phyloP scores from a whole-genome alignment of 768 basidiomycete genomes.

The Lactarius evosmus region DNA sequence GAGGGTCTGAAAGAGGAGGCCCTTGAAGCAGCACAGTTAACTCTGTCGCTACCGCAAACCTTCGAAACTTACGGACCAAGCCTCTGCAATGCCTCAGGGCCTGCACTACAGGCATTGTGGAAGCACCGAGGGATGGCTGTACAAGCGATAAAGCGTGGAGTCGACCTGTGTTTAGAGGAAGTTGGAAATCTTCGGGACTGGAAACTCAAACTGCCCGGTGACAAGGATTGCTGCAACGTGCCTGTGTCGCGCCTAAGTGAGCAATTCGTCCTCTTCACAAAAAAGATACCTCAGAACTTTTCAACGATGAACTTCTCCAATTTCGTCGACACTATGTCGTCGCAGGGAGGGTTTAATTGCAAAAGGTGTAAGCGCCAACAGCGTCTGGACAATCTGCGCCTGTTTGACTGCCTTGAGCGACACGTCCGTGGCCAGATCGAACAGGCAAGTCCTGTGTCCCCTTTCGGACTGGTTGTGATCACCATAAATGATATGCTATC shows the following conservation, averaged over 20 bases:
- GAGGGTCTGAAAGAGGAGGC: conserved; percentile 9
- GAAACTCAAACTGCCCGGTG: neutral
- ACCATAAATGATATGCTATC: neutral
- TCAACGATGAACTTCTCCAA: neutral
- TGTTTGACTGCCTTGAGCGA: conserved; percentile 4
- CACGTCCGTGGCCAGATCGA: neutral
- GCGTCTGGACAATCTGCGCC: neutral
- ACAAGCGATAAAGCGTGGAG: neutral
- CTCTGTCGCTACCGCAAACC: neutral
- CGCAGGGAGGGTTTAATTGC: neutral
- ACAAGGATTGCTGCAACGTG: neutral
- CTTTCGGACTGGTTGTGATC: too few species aligned
- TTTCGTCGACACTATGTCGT: conserved; percentile 1
- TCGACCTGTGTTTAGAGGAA: neutral
- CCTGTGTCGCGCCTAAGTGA: neutral
- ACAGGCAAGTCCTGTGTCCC: neutral
- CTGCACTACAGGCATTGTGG: conserved; percentile 10
- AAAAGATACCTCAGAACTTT: neutral
- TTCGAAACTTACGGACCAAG: conserved; percentile 1
- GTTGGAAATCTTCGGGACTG: conserved; percentile 10
- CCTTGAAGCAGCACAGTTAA: conserved; percentile 4
- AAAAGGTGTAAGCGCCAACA: neutral
- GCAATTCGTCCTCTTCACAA: neutral
- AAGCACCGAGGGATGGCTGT: neutral
- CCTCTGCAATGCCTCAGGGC: conserved; percentile 6